Evolutionary conservation across 306 rosid genomes (phyloP), one percentile per base, ranked within the genome.

Genomic region (Casuarina cunninghamiana): DNA sequence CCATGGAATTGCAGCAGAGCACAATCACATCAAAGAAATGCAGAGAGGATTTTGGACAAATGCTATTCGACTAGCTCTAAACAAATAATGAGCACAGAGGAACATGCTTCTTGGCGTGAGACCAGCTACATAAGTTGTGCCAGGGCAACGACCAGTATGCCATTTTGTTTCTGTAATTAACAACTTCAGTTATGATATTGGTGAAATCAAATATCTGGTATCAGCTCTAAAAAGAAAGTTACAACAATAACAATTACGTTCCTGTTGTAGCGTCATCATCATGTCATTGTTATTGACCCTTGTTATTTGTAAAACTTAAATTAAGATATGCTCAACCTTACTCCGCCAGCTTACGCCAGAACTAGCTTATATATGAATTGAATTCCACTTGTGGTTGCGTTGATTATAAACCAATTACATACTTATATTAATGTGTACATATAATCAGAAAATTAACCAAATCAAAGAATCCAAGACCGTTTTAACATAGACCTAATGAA

Each of bases 41-140:
- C 13, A 1, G 50, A 1, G 11, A 72, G 73, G 79, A 79, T 51
- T 39, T 65, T 37, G 50, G 72, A 66, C 54, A 72, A 80, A 48
- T 42, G 9, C 55, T 58, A 72, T 13, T 81, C 54, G 66, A 37
- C 38, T 39, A 32, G 63, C 83, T 72, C 71, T 53, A 32, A 67
- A 77, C 73, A 77, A 81, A 72, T 81, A 82, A 45, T 75, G 26
- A 50, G 75, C 46, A 77, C 69, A 77, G 83, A 70, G 69, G 74
- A 73, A 46, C 75, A 50, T 53, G 71, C 68, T 71, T 73, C 48
- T 37, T 75, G 78, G 46, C 71, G 71, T 54, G 53, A 62, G 71
- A 82, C 68, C 53, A 66, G n/a, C 55, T 77, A 44, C 32, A 77
- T 70, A 63, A 70, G 71, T 74, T 26, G 62, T 16, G 49, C 68